A percentile compares a stretch with the other conserved stretches of the same genome.
Conservation (phyloP, 805 yeast species). For the Spathaspora sp. region DNA sequence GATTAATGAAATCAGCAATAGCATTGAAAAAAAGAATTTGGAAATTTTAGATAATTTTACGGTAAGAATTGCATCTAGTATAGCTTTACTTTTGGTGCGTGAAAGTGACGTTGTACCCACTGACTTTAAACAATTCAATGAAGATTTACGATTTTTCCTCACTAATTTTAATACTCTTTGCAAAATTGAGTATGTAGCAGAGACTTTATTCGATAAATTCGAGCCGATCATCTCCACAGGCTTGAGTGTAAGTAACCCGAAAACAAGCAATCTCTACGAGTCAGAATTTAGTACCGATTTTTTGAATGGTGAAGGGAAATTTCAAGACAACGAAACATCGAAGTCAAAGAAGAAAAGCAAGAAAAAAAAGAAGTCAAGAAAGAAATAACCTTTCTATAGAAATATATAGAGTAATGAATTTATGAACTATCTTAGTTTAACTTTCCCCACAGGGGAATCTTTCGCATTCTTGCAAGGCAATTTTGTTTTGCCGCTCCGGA, state of each 20-base stretch:
- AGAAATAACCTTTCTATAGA: conserved; percentile 8
- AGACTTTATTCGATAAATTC: conserved; percentile 20
- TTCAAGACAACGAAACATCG: conserved; percentile 2
- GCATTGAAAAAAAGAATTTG: conserved; percentile 12
- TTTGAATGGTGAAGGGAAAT: conserved; percentile 23
- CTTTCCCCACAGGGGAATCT: neutral
- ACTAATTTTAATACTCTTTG: conserved; percentile 27
- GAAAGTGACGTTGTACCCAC: neutral
- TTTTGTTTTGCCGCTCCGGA: neutral
- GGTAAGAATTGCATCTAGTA: conserved; percentile 11
- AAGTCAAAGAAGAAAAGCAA: conserved; percentile 20
- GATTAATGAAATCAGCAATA: conserved; percentile 15
- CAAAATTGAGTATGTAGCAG: conserved; percentile 27
- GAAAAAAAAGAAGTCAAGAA: conserved; percentile 26
- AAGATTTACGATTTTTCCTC: conserved; percentile 24
- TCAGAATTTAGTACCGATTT: conserved; percentile 29
- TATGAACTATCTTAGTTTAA: neutral
- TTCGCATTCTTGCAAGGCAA: neutral
- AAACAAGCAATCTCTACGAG: neutral
- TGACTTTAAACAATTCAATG: conserved; percentile 8
- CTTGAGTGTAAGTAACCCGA: neutral
- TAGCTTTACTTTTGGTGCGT: conserved; percentile 7
- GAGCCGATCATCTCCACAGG: conserved; percentile 13
- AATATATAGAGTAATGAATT: conserved; percentile 1
- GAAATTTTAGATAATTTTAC: conserved; percentile 13